These are phyloP conservation scores for Dipodascus geniculatus DNA, from an alignment of 805 yeast species.

Conservation along the genomic window DNA sequence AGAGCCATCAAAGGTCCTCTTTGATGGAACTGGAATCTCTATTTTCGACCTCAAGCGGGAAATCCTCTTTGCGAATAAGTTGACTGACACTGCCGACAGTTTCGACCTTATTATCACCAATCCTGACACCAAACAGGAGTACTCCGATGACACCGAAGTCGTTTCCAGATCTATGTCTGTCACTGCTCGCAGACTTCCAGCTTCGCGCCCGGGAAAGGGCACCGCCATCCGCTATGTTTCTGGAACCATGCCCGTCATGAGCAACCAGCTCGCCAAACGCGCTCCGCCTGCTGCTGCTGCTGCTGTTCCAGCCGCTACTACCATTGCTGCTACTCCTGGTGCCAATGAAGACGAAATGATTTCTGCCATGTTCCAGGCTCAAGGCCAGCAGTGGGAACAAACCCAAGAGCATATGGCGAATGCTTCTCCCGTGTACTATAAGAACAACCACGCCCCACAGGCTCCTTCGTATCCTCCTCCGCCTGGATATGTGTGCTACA, in stretches of 20 bases:
- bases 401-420: slow-evolving; percentile 85
- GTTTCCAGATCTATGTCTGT: slow-evolving; percentile 82
- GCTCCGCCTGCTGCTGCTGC: slow-evolving; percentile 13
- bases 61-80: slow-evolving; percentile 65
- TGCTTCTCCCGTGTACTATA: slow-evolving; percentile 61
- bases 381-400: slow-evolving; percentile 88
- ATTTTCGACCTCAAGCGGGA: slow-evolving; percentile 92
- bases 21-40: slow-evolving; percentile 94
- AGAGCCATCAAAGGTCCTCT: slow-evolving; percentile 62
- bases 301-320: slow-evolving; percentile 11
- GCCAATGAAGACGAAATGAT: slow-evolving; percentile 78
- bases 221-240: slow-evolving; percentile 50
- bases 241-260: slow-evolving; percentile 33
- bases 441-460: slow-evolving; percentile 18
- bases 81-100: slow-evolving; percentile 67
- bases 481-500: slow-evolving; percentile 88
- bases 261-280: slow-evolving; percentile 25
- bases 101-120: slow-evolving; percentile 66
- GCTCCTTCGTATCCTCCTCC: slow-evolving; percentile 71
- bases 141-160: slow-evolving; percentile 81
- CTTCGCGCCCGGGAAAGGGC: slow-evolving; percentile 36
- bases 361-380: slow-evolving; percentile 82
- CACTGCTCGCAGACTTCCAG: slow-evolving; percentile 69
- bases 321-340: slow-evolving; percentile 29
- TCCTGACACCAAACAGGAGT: slow-evolving; percentile 60